A percentile compares a stretch with the other conserved stretches of the same genome.
Evolutionary conservation across 2,329 filamentous ascomycete species (phyloP).

Genomic region (Fusarium nurragi): DNA sequence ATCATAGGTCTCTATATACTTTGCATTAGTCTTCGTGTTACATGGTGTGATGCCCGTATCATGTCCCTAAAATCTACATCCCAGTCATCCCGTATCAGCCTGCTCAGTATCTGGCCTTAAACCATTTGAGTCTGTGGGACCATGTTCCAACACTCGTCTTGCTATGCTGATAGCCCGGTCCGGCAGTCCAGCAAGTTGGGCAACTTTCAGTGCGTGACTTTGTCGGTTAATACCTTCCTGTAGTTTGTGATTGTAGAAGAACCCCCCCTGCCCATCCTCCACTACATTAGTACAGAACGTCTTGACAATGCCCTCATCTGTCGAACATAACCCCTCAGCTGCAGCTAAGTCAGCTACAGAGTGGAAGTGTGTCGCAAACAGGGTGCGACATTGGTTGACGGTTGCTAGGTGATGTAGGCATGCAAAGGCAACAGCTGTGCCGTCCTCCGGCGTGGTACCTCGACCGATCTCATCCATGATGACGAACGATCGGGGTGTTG

Average conservation of each 20-base stretch:
- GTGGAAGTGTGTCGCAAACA: conserved; percentile 98
- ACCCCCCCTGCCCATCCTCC: conserved; percentile 75
- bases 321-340: conserved; percentile 56
- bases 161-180: conserved; percentile 76
- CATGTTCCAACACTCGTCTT: conserved; percentile 59
- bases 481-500: conserved; percentile 85
- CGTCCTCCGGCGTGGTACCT: conserved; percentile 93
- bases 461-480: conserved; percentile 99
- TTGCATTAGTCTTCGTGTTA: conserved; percentile 12
- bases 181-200: conserved; percentile 83
- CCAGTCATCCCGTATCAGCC: conserved; percentile 11
- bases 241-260: conserved; percentile 87
- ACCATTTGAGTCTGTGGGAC: neutral
- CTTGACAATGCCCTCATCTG: conserved; percentile 60
- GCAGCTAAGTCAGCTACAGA: conserved; percentile 78
- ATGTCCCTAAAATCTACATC: neutral
- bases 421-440: conserved; percentile 88
- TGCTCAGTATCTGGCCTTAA: conserved; percentile 6
- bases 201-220: conserved; percentile 96
- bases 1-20: conserved; percentile 31
- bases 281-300: conserved; percentile 91
- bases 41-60: conserved; percentile 28
- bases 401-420: conserved; percentile 84
- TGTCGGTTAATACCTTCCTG: conserved; percentile 82
- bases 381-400: conserved; percentile 78